These are phyloP conservation scores for Pugionium dolabratum DNA, from an alignment of 345 rosid genomes.

Conservation along the genomic window DNA sequence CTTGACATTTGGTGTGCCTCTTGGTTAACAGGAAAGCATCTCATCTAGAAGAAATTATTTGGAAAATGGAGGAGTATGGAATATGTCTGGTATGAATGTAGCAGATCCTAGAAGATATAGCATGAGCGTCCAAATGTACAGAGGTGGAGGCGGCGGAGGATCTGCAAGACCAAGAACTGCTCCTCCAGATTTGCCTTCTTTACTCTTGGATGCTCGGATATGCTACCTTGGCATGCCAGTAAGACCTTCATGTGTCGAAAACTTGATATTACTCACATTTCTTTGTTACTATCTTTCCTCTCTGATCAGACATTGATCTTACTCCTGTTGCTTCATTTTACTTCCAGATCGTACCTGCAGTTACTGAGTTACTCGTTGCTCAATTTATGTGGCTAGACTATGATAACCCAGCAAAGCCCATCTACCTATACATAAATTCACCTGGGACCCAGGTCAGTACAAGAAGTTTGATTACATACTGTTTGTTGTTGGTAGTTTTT, in stretches of 20 bases:
- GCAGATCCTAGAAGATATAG: conserved; percentile 56
- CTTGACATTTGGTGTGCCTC: conserved; percentile 2
- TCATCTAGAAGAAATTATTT: conserved; percentile 65
- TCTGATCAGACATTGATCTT: conserved; percentile 11
- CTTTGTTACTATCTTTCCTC: conserved; percentile 1
- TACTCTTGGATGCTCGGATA: conserved; percentile 85
- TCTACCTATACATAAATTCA: conserved; percentile 80
- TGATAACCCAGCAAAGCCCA: conserved; percentile 66
- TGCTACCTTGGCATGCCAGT: conserved; percentile 94
- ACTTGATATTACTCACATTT: not conserved
- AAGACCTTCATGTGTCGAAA: conserved; percentile 31
- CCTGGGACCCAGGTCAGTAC: conserved; percentile 76
- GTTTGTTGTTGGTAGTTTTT: not conserved
- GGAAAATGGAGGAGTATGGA: conserved; percentile 68
- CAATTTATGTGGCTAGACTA: conserved; percentile 85
- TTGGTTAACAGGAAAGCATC: conserved; percentile 62
- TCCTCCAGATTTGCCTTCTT: conserved; percentile 92
- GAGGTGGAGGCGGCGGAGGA: conserved; percentile 66
- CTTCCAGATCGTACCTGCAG: conserved; percentile 83
- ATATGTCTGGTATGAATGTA: conserved; percentile 47
- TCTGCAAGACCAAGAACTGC: conserved; percentile 52
- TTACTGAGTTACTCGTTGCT: conserved; percentile 83
- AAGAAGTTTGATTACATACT: conserved; percentile 11
- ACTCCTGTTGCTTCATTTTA: conserved; percentile 11
- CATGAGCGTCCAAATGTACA: conserved; percentile 76